Percentiles rank a stretch among this genome's conserved stretches.
These are phyloP conservation scores for Podospora fimiseda DNA, from an alignment of 495 filamentous ascomycete genomes.

Conservation along the genomic window DNA sequence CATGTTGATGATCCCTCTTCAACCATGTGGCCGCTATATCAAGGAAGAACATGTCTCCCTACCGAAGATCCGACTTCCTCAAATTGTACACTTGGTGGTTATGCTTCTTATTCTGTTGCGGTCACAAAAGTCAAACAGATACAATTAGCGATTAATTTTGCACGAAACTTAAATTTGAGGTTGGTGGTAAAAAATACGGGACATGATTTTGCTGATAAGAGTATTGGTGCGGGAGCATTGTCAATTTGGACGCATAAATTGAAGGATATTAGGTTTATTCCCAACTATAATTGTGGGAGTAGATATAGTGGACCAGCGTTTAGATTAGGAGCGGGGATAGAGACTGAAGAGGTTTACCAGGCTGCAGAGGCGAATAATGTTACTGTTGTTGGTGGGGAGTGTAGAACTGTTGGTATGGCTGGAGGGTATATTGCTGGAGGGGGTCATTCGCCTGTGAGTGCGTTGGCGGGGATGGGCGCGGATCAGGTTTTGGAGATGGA, in stretches of 20 bases:
- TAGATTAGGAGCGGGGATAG: conserved; percentile 43
- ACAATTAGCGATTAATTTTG: conserved; percentile 57
- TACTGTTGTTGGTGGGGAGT: conserved; percentile 45
- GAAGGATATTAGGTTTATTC: conserved; percentile 41
- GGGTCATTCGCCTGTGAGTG: conserved; percentile 42
- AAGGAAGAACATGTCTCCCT: conserved; percentile 44
- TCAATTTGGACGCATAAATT: conserved; percentile 60
- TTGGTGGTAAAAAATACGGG: conserved; percentile 64
- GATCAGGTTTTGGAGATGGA: conserved; percentile 51
- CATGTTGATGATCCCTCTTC: conserved; percentile 39
- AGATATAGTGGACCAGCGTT: conserved; percentile 40
- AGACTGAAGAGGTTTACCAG: conserved; percentile 39
- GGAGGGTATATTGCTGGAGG: conserved; percentile 52
- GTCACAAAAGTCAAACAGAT: conserved; percentile 52
- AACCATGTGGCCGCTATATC: conserved; percentile 44
- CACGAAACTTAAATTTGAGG: conserved; percentile 50
- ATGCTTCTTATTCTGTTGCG: conserved; percentile 53
- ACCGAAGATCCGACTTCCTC: conserved; percentile 33
- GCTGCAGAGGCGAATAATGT: conserved; percentile 34
- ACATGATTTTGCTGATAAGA: conserved; percentile 51
- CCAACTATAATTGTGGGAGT: conserved; percentile 28
- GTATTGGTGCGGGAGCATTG: conserved; percentile 44
- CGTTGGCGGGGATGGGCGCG: conserved; percentile 42
- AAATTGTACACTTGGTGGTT: conserved; percentile 54
- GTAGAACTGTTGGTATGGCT: conserved; percentile 44